Conservation (phyloP, 345 rosid genomes). For the Eucalyptus melliodora region DNA sequence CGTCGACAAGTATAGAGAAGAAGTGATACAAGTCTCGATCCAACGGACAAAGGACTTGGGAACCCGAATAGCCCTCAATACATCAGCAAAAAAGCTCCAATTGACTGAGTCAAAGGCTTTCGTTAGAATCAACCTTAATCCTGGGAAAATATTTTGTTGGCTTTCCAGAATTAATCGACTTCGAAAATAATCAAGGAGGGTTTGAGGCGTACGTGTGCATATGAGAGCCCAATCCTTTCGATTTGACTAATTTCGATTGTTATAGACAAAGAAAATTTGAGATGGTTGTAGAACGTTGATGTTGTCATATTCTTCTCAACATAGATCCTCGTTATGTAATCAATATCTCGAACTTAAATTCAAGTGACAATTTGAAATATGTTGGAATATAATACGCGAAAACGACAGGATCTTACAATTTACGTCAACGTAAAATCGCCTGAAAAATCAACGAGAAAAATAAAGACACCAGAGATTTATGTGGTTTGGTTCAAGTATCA, state of each 20-base stretch:
- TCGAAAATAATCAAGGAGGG: neutral
- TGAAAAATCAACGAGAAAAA: too few relatives aligned
- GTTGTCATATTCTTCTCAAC: neutral
- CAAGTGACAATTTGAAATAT: neutral
- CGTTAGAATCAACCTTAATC: neutral
- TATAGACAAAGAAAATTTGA: neutral
- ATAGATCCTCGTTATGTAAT: neutral
- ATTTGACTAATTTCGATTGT: neutral
- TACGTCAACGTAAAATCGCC: rapidly evolving
- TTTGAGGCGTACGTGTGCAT: neutral
- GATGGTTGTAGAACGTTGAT: neutral
- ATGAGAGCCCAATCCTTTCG: neutral
- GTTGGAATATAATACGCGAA: rapidly evolving
- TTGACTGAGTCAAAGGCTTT: neutral
- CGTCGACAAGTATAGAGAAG: neutral
- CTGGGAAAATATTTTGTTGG: neutral
- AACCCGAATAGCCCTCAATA: neutral
- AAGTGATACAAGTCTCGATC: neutral
- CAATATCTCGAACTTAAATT: neutral
- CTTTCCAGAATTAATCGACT: neutral
- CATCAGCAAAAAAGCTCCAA: neutral
- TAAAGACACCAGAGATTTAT: too few relatives aligned
- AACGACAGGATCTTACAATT: rapidly evolving
- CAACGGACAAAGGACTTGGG: neutral
- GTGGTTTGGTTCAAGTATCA: rapidly evolving